Evolutionary conservation across 768 basidiomycete species (phyloP), one percentile per base, ranked within the genome.

Genomic region (Inosperma sp.): DNA sequence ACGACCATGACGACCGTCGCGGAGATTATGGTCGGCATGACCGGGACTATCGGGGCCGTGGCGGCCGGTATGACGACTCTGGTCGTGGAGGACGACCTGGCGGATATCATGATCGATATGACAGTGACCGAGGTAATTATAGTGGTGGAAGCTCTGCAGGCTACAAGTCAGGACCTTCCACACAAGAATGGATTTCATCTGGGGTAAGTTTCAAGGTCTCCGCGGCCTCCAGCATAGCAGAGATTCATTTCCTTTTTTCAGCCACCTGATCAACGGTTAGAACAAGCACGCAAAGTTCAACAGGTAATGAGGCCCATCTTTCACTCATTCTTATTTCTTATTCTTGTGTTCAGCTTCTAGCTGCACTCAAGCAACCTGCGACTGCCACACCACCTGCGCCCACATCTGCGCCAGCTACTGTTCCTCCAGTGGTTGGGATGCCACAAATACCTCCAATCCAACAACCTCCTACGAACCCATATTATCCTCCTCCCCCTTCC

Each of bases 201-300:
- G 59, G 51, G 9, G 65, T 68, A 48, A 46, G 61, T 60, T 21
- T 42, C n/a, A n/a, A n/a, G n/a, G n/a, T n/a, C n/a, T n/a, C n/a
- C n/a, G 3, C 12, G 14, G 3, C 39, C 4, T 22, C 23, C 16
- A 14, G 22, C 25, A 42, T 23, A 27, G 29, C 27, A 41, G 14
- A 22, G 19, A 31, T 31, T 35, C 9, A n/a, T 13, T 14, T 14
- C 14, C 21, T 35, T 34, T 17, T 35, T 37, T 34, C 54, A 82
- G 79, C 70, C 75, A 33, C 65, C 71, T 9, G 88, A 93, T 51
- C 89, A 93, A 43, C 85, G 91, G 10, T 72, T 94, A 16, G 92
- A 94, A 60, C 88, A 93, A 73, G 90, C 91, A 7, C 80, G 84
- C 49, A 86, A 80, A 66, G 89, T 93, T 7, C 91, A 93, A 62